Evolutionary conservation across 1,284 basidiomycete species (phyloP).

Genomic region (Schizopora paradoxa): DNA sequence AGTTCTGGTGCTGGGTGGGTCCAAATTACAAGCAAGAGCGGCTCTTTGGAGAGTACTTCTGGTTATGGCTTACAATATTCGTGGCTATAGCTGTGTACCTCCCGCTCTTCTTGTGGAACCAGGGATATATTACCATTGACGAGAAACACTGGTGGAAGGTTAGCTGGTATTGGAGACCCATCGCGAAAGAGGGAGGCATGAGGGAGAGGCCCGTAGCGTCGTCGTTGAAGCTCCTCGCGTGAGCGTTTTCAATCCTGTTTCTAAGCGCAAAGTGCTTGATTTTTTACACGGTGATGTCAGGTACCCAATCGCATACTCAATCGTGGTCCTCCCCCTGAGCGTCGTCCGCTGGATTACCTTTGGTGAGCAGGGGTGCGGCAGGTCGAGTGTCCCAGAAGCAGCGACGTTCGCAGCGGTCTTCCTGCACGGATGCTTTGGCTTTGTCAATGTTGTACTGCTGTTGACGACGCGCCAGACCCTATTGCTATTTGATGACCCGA

Average conservation of each 20-base stretch:
- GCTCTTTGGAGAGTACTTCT: constrained; percentile 38
- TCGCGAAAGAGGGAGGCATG: constrained; percentile 2
- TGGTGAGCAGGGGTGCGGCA: constrained; percentile 18
- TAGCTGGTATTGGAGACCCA: not conserved
- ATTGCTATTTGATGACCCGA: constrained; percentile 11
- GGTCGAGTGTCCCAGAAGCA: constrained; percentile 25
- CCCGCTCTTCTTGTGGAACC: constrained; percentile 35
- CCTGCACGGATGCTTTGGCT: constrained; percentile 24
- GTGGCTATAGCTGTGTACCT: constrained; percentile 33
- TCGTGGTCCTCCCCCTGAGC: constrained; percentile 26
- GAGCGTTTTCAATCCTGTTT: not conserved
- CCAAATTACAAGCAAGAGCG: constrained; percentile 29
- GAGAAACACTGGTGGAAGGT: constrained; percentile 33
- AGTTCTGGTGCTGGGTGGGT: constrained; percentile 44
- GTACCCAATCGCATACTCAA: constrained; percentile 29
- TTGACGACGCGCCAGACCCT: constrained; percentile 10
- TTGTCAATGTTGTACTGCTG: constrained; percentile 11
- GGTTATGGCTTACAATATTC: constrained; percentile 38
- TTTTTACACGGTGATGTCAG: constrained; percentile 15
- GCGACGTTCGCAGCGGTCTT: constrained; percentile 30
- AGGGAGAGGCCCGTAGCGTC: constrained; percentile 6
- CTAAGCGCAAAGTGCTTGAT: too few species aligned
- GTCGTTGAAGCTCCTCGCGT: constrained; percentile 26
- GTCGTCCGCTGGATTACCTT: constrained; percentile 28
- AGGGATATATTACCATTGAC: constrained; percentile 33